Conservation (phyloP, 2,329 filamentous ascomycete genomes). For the Nothopassalora personata region DNA sequence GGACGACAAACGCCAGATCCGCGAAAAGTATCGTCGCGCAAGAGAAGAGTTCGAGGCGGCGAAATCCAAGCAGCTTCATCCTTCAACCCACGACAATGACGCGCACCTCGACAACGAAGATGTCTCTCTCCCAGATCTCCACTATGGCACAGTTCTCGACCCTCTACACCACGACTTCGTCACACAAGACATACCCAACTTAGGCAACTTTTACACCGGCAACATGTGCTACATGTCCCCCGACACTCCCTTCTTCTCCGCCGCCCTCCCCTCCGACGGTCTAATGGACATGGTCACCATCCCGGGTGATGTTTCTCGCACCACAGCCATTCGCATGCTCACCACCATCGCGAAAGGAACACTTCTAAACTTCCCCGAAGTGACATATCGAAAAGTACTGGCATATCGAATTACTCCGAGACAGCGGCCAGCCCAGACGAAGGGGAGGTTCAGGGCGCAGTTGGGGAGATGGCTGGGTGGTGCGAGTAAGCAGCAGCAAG, state of each 20-base stretch:
- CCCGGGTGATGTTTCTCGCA: slow-evolving; percentile 65
- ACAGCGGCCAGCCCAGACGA: slow-evolving; percentile 8
- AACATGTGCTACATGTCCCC: slow-evolving; percentile 94
- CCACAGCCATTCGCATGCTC: slow-evolving; percentile 64
- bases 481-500: slow-evolving; percentile 53
- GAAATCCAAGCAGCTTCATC: slow-evolving; percentile 21
- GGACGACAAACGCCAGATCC: slow-evolving; percentile 67
- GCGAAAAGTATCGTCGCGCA: slow-evolving; percentile 58
- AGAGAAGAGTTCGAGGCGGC: slow-evolving; percentile 26
- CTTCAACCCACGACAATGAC: slow-evolving; percentile 10
- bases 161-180: slow-evolving; percentile 74
- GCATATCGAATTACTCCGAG: slow-evolving; percentile 77
- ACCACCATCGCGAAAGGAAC: slow-evolving; percentile 64
- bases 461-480: slow-evolving; percentile 27
- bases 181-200: slow-evolving; percentile 63
- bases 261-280: slow-evolving; percentile 76
- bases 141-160: slow-evolving; percentile 75
- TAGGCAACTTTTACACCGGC: slow-evolving; percentile 90
- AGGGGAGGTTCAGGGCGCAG: slow-evolving; percentile 17
- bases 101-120: slow-evolving; percentile 15
- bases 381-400: slow-evolving; percentile 77
- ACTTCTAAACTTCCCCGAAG: slow-evolving; percentile 73
- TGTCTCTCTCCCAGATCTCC: slow-evolving; percentile 57
- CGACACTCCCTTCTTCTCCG: slow-evolving; percentile 80
- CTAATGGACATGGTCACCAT: slow-evolving; percentile 79